Evolutionary conservation across 2,329 filamentous ascomycete genomes (phyloP).

Genomic region (Penicillium sp.): DNA sequence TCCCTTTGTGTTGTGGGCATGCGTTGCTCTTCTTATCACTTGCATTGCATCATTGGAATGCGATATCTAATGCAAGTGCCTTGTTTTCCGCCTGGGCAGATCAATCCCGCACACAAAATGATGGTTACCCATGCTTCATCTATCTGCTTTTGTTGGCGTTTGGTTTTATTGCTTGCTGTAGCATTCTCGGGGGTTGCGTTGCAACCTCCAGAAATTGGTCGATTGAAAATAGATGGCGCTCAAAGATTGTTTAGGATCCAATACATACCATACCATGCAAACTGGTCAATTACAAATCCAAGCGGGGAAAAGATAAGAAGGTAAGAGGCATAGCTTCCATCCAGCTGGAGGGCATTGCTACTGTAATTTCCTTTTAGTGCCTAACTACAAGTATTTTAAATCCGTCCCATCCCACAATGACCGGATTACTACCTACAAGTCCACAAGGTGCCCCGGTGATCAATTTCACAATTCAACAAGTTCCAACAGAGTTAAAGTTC

Average conservation of each 20-base stretch:
- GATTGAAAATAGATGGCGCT: background rate
- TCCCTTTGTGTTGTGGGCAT: background rate
- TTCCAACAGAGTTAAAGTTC: too few species aligned
- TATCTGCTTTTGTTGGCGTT: background rate
- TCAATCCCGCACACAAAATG: background rate
- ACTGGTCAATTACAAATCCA: background rate
- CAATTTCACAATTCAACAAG: too few species aligned
- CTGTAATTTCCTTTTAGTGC: too few species aligned
- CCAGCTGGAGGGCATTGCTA: too few species aligned
- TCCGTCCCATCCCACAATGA: too few species aligned
- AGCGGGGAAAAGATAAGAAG: too few species aligned
- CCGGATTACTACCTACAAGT: too few species aligned
- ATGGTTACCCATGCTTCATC: background rate
- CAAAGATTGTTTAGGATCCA: background rate
- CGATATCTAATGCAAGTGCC: background rate
- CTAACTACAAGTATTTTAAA: too few species aligned
- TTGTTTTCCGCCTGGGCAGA: background rate
- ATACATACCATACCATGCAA: background rate
- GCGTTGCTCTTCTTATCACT: background rate
- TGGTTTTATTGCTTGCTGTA: background rate
- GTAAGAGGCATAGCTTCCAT: too few species aligned
- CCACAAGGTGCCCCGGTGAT: too few species aligned
- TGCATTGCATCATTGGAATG: background rate
- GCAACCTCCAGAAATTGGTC: background rate
- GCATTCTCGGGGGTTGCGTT: background rate